These are phyloP conservation scores for Penicillium chermesinum DNA, from an alignment of 495 filamentous ascomycete species.

Conservation along the genomic window DNA sequence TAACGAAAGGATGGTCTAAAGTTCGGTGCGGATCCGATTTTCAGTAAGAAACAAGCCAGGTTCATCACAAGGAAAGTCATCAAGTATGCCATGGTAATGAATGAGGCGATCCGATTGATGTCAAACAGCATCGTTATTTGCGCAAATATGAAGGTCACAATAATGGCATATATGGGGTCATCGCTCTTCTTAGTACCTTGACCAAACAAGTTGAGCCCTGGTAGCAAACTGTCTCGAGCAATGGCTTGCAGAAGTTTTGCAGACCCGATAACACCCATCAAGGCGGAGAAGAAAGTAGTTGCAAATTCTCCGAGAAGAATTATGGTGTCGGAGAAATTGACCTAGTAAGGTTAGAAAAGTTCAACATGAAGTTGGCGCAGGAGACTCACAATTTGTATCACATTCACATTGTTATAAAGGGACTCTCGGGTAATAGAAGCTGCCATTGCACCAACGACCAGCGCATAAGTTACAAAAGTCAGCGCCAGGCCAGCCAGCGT, in stretches of 20 bases:
- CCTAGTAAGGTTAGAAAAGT: conserved; percentile 31
- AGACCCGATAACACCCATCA: conserved; percentile 85
- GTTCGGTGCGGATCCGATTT: conserved; percentile 89
- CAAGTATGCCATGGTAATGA: conserved; percentile 84
- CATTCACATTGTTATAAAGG: conserved; percentile 68
- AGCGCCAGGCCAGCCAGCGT: conserved; percentile 71
- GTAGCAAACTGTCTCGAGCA: conserved; percentile 72
- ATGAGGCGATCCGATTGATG: conserved; percentile 82
- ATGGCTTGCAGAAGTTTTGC: conserved; percentile 86
- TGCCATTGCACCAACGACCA: conserved; percentile 78
- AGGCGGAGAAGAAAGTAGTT: conserved; percentile 73
- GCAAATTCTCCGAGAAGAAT: conserved; percentile 81
- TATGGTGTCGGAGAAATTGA: conserved; percentile 64
- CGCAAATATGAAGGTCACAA: conserved; percentile 69
- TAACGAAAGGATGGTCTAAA: conserved; percentile 85
- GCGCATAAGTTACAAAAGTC: conserved; percentile 69
- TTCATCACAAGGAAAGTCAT: conserved; percentile 65
- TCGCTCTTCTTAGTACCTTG: conserved; percentile 70
- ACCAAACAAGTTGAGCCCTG: conserved; percentile 68
- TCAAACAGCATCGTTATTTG: conserved; percentile 80
- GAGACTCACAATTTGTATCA: conserved; percentile 63
- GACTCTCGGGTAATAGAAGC: conserved; percentile 69
- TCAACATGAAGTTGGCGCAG: background rate
- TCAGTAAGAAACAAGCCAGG: conserved; percentile 79
- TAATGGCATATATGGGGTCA: conserved; percentile 72